phyloP scores from a whole-genome alignment of 129 eudicot genomes.

The Lonicera japonica region DNA sequence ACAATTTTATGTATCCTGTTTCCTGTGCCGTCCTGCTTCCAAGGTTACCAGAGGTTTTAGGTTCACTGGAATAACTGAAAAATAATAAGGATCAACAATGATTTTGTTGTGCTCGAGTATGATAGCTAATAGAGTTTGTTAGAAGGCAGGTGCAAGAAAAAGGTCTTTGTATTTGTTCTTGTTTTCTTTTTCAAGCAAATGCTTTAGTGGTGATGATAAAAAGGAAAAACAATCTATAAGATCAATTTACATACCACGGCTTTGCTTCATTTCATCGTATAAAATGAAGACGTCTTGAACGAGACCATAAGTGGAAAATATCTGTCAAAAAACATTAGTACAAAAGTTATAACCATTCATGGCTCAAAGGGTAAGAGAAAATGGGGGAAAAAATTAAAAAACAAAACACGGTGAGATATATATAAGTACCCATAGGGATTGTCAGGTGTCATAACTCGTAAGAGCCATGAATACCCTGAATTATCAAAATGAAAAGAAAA shows the following conservation, averaged over 20 bases:
- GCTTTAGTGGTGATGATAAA: not conserved
- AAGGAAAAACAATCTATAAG: not conserved
- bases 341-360: conserved; percentile 2
- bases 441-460: no score
- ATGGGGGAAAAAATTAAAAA: not conserved
- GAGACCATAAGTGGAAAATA: conserved; percentile 75
- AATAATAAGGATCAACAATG: no score
- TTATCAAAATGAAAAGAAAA: no score
- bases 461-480: no score
- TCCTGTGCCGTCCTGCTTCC: no score
- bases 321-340: conserved; percentile 27
- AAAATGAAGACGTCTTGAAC: conserved; percentile 56
- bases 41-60: not conserved
- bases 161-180: not conserved
- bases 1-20: no score
- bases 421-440: no score
- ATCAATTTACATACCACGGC: conserved; percentile 55
- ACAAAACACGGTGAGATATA: not conserved
- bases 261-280: conserved; percentile 51
- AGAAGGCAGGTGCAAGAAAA: no score
- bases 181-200: not conserved
- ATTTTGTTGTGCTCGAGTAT: no score
- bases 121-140: not conserved
- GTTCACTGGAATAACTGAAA: not conserved
- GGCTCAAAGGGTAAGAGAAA: conserved; percentile 4